Conservation (phyloP, 1,284 basidiomycete genomes). For the Ganoderma lucidum region DNA sequence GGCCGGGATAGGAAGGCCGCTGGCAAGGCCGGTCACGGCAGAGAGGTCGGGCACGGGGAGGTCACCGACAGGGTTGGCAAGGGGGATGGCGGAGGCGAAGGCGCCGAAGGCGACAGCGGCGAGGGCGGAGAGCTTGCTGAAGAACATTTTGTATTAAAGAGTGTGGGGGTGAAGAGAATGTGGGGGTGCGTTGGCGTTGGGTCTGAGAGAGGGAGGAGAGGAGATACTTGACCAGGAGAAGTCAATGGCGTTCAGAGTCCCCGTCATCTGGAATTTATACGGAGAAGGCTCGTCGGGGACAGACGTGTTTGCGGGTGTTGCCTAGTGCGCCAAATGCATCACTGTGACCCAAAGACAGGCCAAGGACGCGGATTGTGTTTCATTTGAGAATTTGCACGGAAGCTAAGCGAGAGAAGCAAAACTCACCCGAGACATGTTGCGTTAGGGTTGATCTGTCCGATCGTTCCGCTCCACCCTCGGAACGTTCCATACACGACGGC, state of each 20-base stretch:
- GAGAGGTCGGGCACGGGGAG: slow-evolving; percentile 21
- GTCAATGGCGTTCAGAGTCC: slow-evolving; percentile 30
- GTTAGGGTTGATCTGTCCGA: slow-evolving; percentile 16
- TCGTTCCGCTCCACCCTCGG: slow-evolving; percentile 25
- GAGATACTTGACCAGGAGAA: slow-evolving; percentile 26
- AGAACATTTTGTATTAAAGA: slow-evolving; percentile 48
- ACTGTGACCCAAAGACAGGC: slow-evolving; percentile 15
- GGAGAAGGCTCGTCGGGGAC: background rate
- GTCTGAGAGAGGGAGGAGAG: slow-evolving; percentile 26
- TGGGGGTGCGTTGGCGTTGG: slow-evolving; percentile 49
- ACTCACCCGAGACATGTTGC: slow-evolving; percentile 15
- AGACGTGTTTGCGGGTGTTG: background rate
- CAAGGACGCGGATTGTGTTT: slow-evolving; percentile 23
- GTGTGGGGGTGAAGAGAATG: slow-evolving; percentile 19
- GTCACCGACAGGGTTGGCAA: slow-evolving; percentile 18
- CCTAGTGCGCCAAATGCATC: slow-evolving; percentile 1
- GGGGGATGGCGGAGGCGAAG: slow-evolving; percentile 34
- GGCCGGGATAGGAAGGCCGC: slow-evolving; percentile 8
- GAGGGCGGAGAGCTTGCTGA: slow-evolving; percentile 48
- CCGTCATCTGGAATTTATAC: slow-evolving; percentile 19
- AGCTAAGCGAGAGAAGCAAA: slow-evolving; percentile 25
- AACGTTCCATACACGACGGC: slow-evolving; percentile 2
- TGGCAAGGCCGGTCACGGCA: slow-evolving; percentile 17
- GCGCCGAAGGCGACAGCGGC: slow-evolving; percentile 48
- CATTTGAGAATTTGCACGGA: slow-evolving; percentile 17